These are phyloP conservation scores for Blakeslea trispora DNA, from an alignment of 371 early-diverging fungal species.

Conservation along the genomic window DNA sequence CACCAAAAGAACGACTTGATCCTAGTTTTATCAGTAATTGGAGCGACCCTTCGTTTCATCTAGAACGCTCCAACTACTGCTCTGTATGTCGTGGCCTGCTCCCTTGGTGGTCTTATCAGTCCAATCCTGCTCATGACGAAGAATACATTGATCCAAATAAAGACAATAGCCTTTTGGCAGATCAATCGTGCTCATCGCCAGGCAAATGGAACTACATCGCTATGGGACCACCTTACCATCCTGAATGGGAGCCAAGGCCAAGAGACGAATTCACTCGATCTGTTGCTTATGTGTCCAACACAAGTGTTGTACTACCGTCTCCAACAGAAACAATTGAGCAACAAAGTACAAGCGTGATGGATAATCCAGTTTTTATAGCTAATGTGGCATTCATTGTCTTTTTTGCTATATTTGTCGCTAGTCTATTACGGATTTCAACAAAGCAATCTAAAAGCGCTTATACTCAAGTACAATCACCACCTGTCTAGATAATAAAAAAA, in stretches of 20 bases:
- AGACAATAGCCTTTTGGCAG: conserved; percentile 21
- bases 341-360: not conserved
- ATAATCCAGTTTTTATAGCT: not conserved
- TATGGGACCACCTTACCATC: conserved; percentile 32
- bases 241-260: conserved; percentile 15
- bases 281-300: not conserved
- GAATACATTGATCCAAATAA: conserved; percentile 2
- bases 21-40: conserved; percentile 33
- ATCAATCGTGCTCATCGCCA: conserved; percentile 21
- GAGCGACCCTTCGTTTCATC: conserved; percentile 27
- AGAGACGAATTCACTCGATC: conserved; percentile 23
- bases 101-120: conserved; percentile 34
- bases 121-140: not conserved
- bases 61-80: conserved; percentile 34
- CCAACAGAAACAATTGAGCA: not conserved
- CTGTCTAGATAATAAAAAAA: no score
- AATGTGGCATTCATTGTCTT: not conserved
- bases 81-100: conserved; percentile 38
- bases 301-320: not conserved
- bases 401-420: not conserved
- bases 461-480: no score
- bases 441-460: not conserved
- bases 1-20: conserved; percentile 31
- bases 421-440: not conserved
- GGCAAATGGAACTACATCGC: conserved; percentile 43